phyloP scores from a whole-genome alignment of 2,329 filamentous ascomycete species.

The Ophiostoma sp. region DNA sequence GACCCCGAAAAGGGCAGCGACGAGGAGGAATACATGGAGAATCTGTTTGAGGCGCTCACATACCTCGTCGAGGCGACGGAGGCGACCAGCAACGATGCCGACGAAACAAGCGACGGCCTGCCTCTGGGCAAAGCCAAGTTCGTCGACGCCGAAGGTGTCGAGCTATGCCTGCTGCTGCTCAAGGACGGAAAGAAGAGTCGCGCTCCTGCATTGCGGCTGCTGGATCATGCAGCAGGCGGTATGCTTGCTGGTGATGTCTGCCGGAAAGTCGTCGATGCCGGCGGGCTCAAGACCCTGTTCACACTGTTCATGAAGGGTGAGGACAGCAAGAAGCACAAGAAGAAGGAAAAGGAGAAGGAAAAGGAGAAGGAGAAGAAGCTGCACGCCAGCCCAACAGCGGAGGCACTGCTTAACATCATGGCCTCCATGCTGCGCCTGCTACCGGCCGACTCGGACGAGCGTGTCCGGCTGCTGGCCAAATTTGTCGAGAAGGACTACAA shows the following conservation, averaged over 20 bases:
- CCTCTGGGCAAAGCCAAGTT: constrained; percentile 68
- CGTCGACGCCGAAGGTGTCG: constrained; percentile 82
- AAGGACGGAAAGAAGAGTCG: constrained; percentile 76
- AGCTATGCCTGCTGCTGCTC: constrained; percentile 87
- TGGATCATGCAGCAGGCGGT: constrained; percentile 72
- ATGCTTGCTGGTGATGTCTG: constrained; percentile 51
- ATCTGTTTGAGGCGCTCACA: constrained; percentile 80
- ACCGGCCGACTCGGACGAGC: constrained; percentile 67
- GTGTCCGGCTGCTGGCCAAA: constrained; percentile 83
- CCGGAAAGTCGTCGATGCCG: constrained; percentile 70
- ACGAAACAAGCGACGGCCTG: not conserved
- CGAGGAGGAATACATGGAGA: constrained; percentile 93
- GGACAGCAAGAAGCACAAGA: constrained; percentile 24
- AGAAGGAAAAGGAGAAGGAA: constrained; percentile 20
- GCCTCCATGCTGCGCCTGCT: constrained; percentile 73
- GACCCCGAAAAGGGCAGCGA: constrained; percentile 81
- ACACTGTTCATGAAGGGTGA: constrained; percentile 77
- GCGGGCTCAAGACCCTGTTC: constrained; percentile 79
- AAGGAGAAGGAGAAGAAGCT: constrained; percentile 6
- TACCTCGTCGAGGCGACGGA: constrained; percentile 55
- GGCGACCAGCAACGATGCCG: not conserved
- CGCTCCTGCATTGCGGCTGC: constrained; percentile 59
- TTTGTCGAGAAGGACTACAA: constrained; percentile 93
- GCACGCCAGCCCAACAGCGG: constrained; percentile 61
- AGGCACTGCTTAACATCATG: constrained; percentile 82